Evolutionary conservation across 306 rosid genomes (phyloP).

Genomic region (Rubus parviflorus): DNA sequence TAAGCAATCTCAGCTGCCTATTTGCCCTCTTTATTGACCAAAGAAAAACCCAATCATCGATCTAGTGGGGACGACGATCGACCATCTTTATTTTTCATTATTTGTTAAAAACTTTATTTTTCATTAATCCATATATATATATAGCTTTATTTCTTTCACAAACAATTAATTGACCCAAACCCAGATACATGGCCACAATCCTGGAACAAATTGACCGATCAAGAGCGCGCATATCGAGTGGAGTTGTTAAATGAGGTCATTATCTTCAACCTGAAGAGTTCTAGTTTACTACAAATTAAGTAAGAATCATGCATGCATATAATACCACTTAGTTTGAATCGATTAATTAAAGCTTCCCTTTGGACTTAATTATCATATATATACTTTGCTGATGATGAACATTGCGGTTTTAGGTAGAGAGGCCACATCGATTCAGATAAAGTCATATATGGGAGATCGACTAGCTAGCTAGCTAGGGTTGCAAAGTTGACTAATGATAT

Average conservation of each 20-base stretch:
- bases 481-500: not conserved
- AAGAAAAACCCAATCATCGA: not conserved
- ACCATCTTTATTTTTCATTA: not conserved
- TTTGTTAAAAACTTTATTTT: not conserved
- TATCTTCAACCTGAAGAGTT: not conserved
- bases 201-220: not conserved
- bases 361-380: not conserved
- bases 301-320: not conserved
- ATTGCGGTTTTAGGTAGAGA: not conserved
- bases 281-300: not conserved
- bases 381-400: not conserved
- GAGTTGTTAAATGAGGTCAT: not conserved
- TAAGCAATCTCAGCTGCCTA: not conserved
- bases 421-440: not conserved
- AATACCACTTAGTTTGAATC: not conserved
- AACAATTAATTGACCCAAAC: not conserved
- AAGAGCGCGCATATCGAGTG: not conserved
- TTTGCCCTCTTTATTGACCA: conserved; percentile 6
- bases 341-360: not conserved
- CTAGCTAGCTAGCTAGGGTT: not conserved
- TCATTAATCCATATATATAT: not conserved
- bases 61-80: not conserved
- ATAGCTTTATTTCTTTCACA: not conserved
- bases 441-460: not conserved
- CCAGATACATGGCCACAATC: not conserved